Evolutionary conservation across 176 grass and related monocot species (phyloP).

Genomic region (sorghum (Sorghum bicolor)): DNA sequence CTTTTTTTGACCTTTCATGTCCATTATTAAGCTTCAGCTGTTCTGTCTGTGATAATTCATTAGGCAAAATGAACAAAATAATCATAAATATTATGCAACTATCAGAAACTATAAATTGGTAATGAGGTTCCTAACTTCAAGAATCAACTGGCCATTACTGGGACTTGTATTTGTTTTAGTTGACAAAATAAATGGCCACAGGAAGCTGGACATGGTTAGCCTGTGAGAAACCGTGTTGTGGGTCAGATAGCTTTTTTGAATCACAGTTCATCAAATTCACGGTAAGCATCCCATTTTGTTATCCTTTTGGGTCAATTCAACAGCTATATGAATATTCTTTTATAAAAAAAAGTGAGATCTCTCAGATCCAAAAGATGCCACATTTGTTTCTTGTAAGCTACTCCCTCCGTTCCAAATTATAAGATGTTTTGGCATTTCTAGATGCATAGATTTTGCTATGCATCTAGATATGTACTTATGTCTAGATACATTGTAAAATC

Average conservation of each 20-base stretch:
- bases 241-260: not conserved
- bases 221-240: not conserved
- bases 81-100: not conserved
- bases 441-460: too few species aligned
- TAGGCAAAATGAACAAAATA: constrained; percentile 25
- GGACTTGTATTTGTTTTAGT: not conserved
- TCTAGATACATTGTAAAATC: too few species aligned
- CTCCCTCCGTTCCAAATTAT: too few species aligned
- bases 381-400: not conserved
- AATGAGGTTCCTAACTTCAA: constrained; percentile 25
- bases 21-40: constrained; percentile 69
- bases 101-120: constrained; percentile 13
- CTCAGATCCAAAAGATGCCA: not conserved
- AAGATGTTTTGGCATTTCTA: too few species aligned
- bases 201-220: not conserved
- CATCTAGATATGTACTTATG: too few species aligned
- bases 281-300: not conserved
- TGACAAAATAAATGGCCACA: constrained; percentile 7
- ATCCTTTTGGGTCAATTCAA: not conserved
- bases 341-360: not conserved
- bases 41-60: constrained; percentile 47
- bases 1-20: constrained; percentile 59
- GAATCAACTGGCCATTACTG: constrained; percentile 6
- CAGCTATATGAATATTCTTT: not conserved
- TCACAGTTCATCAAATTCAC: not conserved